These are phyloP conservation scores for Bifiguratus adelaidae DNA, from an alignment of 192 early-diverging fungal genomes.

Conservation along the genomic window DNA sequence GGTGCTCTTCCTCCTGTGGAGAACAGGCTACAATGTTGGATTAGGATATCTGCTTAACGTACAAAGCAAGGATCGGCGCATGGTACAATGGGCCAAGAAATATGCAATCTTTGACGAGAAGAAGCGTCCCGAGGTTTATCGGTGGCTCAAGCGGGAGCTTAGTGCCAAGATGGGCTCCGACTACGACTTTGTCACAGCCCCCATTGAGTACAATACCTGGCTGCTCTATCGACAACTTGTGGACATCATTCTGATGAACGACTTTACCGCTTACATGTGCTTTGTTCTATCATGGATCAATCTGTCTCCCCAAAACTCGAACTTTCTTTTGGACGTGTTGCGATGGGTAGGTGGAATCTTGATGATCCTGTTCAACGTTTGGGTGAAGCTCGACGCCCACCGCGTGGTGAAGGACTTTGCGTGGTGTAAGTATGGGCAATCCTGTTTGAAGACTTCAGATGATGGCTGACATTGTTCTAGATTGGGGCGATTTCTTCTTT, in stretches of 20 bases:
- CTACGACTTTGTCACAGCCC: conserved; percentile 73
- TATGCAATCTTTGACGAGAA: conserved; percentile 53
- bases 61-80: conserved; percentile 63
- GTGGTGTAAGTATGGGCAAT: conserved; percentile 74
- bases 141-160: conserved; percentile 55
- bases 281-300: conserved; percentile 79
- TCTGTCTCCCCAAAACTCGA: conserved; percentile 44
- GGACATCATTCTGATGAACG: conserved; percentile 89
- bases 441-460: too few species aligned
- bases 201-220: conserved; percentile 96
- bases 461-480: too few species aligned
- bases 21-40: conserved; percentile 77
- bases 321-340: conserved; percentile 51
- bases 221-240: conserved; percentile 89
- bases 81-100: conserved; percentile 64
- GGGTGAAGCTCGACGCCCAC: conserved; percentile 93
- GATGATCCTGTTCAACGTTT: conserved; percentile 83
- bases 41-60: conserved; percentile 72
- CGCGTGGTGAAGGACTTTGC: conserved; percentile 96
- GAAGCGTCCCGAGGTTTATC: conserved; percentile 36
- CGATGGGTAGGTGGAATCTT: conserved; percentile 70
- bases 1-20: conserved; percentile 76
- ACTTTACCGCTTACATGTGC: conserved; percentile 74
- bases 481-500: conserved; percentile 99
- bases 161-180: conserved; percentile 70